phyloP scores from a whole-genome alignment of 768 basidiomycete species.

The Suillus fuscotomentosus region DNA sequence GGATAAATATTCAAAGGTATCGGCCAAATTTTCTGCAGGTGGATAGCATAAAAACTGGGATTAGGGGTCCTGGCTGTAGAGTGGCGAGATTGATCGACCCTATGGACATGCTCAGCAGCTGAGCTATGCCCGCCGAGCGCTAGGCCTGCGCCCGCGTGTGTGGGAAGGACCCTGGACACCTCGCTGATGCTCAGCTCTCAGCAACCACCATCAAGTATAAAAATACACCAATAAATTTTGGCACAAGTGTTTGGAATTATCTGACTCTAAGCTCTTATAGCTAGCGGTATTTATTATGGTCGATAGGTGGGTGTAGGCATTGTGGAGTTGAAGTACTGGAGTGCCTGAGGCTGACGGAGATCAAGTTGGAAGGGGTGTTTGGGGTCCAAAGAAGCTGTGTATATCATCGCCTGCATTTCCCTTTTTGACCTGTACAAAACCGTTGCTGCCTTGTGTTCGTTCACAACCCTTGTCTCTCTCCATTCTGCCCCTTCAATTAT shows the following conservation, averaged over 20 bases:
- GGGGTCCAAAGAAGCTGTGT: constrained; percentile 32
- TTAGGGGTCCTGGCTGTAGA: background rate
- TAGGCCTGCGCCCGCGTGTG: background rate
- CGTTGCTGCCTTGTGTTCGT: constrained; percentile 16
- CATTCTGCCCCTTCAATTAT: constrained; percentile 8
- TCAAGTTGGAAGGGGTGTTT: constrained; percentile 18
- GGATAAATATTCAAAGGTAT: background rate
- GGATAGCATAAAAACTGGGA: background rate
- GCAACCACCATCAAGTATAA: background rate
- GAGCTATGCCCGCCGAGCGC: background rate
- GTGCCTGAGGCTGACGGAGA: constrained; percentile 1
- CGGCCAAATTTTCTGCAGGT: background rate
- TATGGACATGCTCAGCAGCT: too few species aligned
- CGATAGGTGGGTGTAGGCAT: background rate
- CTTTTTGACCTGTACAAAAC: constrained; percentile 25
- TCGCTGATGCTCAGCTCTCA: background rate
- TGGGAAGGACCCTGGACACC: background rate
- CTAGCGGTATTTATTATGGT: background rate
- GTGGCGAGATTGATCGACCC: background rate
- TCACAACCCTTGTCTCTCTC: constrained; percentile 19
- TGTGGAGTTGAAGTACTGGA: background rate
- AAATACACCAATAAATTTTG: background rate
- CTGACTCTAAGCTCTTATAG: background rate
- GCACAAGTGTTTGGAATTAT: background rate
- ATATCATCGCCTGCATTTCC: constrained; percentile 32